Evolutionary conservation across 2,329 filamentous ascomycete species (phyloP), one percentile per base, ranked within the genome.

Genomic region (Fusarium sp.): DNA sequence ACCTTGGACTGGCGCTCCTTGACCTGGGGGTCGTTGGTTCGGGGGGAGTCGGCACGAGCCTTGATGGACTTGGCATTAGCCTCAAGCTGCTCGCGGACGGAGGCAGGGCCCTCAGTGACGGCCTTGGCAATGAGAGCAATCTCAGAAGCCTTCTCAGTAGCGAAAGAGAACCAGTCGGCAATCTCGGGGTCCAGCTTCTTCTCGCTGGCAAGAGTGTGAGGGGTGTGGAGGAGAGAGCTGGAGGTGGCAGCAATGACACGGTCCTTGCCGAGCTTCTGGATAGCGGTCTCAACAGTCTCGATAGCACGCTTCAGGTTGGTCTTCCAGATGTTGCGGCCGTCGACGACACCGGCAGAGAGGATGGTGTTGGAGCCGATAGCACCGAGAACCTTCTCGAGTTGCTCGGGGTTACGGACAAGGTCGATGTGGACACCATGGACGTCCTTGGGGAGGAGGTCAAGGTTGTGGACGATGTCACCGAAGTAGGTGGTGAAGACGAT

Each of bases 281-380:
- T 87, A 74, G 95, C 96, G 68, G 90, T 87, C 90, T 98, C 94
- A 70, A 96, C 92, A 74, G 87, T 90, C 88, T 96, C 95, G 75
- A 99, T 97, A 80, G 96, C 94, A 79, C 90, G 91, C 90, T 97
- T 93, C 87, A 98, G 93, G 92, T 98, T 97, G 86, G 94, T 98
- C 93, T 99, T 99, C 96, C 96, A 99, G 89, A 99, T 98, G 90
- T 99, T 99, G 81, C 96, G 94, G 80, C 96, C 96, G 80, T 99
- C 95, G 76, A 99, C 96, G 78, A 99, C 93, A 94, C 96, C 96
- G 75, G 91, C 93, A 76, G 96, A 99, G 76, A 99, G 92, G 77
- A 94, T 85, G 82, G 97, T 97, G 83, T 94, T 94, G 82, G 94
- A 85, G 83, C 94, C 94, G 75, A 99, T 91, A 80, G 94, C 92